phyloP scores from a whole-genome alignment of 345 rosid genomes.

The Moricandia arvensis region DNA sequence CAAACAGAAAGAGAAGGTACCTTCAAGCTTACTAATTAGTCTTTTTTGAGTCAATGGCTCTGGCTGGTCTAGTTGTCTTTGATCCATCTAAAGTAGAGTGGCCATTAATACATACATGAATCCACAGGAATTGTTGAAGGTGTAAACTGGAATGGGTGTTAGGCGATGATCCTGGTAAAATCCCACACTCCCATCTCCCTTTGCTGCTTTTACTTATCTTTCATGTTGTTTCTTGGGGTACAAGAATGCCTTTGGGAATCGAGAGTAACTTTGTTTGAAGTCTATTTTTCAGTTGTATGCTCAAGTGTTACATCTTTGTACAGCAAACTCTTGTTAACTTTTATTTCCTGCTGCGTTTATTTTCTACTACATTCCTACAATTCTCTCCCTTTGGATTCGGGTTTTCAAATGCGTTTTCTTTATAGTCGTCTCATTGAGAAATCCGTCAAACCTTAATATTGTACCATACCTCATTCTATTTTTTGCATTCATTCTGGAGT shows the following conservation, averaged over 20 bases:
- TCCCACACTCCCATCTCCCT: constrained; percentile 1
- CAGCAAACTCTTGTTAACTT: neutral
- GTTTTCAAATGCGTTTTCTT: neutral
- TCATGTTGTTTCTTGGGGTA: constrained; percentile 17
- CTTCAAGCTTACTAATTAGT: neutral
- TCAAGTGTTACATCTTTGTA: neutral
- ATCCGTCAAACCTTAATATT: constrained; percentile 11
- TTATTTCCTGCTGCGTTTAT: neutral
- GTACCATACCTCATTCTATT: neutral
- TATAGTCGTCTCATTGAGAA: constrained; percentile 4
- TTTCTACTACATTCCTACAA: neutral
- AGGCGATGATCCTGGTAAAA: constrained; percentile 15
- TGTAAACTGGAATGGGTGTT: constrained; percentile 3
- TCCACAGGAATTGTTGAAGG: constrained; percentile 38
- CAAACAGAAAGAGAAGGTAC: constrained; percentile 97
- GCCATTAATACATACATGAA: constrained; percentile 8
- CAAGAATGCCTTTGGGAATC: neutral
- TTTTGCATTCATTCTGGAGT: neutral
- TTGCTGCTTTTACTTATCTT: neutral
- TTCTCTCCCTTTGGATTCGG: neutral
- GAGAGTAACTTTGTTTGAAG: constrained; percentile 6
- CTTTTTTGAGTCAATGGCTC: neutral
- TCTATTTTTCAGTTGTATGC: neutral
- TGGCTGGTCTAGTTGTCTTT: neutral
- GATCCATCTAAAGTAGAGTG: neutral